These are phyloP conservation scores for Hydnum rufescens DNA, from an alignment of 768 basidiomycete species.

Conservation along the genomic window DNA sequence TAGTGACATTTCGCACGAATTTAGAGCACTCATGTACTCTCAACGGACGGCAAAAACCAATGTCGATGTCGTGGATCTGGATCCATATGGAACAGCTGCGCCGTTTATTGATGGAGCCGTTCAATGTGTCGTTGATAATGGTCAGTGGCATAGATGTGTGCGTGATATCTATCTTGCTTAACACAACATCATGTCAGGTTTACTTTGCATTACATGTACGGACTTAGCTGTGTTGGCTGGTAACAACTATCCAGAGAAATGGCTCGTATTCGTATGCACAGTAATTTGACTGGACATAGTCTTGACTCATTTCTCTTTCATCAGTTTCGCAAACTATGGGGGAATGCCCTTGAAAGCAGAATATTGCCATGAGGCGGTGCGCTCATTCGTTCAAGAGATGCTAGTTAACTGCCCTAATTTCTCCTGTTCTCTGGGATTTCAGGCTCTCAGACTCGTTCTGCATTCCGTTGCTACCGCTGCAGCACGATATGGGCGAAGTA, in stretches of 20 bases:
- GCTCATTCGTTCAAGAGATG: too few species aligned
- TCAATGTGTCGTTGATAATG: slow-evolving; percentile 73
- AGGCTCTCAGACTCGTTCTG: slow-evolving; percentile 86
- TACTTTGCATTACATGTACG: slow-evolving; percentile 91
- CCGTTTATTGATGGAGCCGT: slow-evolving; percentile 94
- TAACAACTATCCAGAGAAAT: slow-evolving; percentile 91
- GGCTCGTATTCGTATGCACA: slow-evolving; percentile 27
- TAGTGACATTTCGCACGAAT: neutral
- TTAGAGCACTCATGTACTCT: slow-evolving; percentile 73
- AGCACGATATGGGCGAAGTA: slow-evolving; percentile 77
- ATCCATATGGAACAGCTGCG: slow-evolving; percentile 93
- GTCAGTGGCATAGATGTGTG: slow-evolving; percentile 33
- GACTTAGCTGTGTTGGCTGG: slow-evolving; percentile 88
- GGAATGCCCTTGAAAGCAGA: slow-evolving; percentile 81
- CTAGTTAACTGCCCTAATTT: neutral
- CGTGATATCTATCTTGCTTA: neutral
- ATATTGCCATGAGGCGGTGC: slow-evolving; percentile 82
- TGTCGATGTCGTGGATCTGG: slow-evolving; percentile 92
- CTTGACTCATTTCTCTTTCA: neutral
- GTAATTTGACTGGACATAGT: neutral
- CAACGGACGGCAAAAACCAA: slow-evolving; percentile 53
- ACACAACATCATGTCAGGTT: slow-evolving; percentile 28
- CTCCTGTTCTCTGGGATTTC: slow-evolving; percentile 1
- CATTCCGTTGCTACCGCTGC: slow-evolving; percentile 73
- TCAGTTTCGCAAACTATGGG: slow-evolving; percentile 87